Percentiles rank a stretch among this genome's conserved stretches.
These are phyloP conservation scores for Saturnispora saitoi DNA, from an alignment of 805 yeast genomes.

Conservation along the genomic window DNA sequence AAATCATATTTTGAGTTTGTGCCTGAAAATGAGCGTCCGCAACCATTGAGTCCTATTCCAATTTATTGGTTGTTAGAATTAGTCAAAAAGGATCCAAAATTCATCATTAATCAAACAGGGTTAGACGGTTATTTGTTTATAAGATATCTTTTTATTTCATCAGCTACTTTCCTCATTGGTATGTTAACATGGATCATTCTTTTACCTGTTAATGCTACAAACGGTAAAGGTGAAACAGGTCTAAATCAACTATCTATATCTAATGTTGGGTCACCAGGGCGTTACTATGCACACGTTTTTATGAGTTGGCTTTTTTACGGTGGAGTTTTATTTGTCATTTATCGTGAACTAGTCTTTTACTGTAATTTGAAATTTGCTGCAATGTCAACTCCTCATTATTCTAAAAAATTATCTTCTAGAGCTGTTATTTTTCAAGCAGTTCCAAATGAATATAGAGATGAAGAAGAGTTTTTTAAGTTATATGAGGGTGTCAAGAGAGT, in stretches of 20 bases:
- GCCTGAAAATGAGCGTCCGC: conserved; percentile 56
- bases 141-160: conserved; percentile 59
- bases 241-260: conserved; percentile 71
- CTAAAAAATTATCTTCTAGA: conserved; percentile 64
- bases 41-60: conserved; percentile 62
- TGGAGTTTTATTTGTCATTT: conserved; percentile 57
- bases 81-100: conserved; percentile 58
- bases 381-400: conserved; percentile 72
- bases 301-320: conserved; percentile 76
- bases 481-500: conserved; percentile 78
- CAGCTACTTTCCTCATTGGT: conserved; percentile 46
- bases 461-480: conserved; percentile 59
- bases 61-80: conserved; percentile 63
- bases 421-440: conserved; percentile 80
- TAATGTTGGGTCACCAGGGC: conserved; percentile 48
- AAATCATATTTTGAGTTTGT: conserved; percentile 57
- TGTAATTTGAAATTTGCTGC: conserved; percentile 70
- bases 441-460: conserved; percentile 65
- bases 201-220: conserved; percentile 75
- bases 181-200: conserved; percentile 55
- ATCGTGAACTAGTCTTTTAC: conserved; percentile 75
- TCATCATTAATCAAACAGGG: conserved; percentile 79
- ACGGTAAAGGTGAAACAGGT: conserved; percentile 55
- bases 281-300: conserved; percentile 83
- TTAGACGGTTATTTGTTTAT: conserved; percentile 90